Percentiles rank a stretch among this genome's conserved stretches.
Conservation (phyloP, 305 asterid species). For the Fraxinus ornus region DNA sequence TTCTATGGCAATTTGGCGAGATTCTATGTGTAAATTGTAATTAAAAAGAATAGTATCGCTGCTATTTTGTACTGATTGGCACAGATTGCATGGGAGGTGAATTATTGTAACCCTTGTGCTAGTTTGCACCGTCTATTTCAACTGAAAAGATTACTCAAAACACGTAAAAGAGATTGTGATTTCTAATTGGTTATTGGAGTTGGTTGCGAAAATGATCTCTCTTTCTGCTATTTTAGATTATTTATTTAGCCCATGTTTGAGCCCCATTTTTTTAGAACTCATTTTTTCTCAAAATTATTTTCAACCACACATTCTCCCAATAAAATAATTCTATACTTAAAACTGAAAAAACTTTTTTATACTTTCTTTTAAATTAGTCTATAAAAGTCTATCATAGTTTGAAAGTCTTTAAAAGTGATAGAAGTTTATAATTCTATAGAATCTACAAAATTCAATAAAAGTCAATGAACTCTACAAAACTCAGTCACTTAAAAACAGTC, state of each 20-base stretch:
- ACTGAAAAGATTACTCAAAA: background rate
- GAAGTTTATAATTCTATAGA: background rate
- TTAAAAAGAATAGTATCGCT: background rate
- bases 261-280: background rate
- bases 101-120: background rate
- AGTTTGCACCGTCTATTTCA: background rate
- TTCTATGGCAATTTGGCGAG: background rate
- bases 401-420: background rate
- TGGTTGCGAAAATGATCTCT: background rate
- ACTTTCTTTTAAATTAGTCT: background rate
- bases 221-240: background rate
- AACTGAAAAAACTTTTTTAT: background rate
- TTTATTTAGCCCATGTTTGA: background rate
- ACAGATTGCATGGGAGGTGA: background rate
- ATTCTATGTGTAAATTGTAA: background rate
- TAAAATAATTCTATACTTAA: background rate
- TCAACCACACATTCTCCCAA: background rate
- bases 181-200: background rate
- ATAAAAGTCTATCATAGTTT: background rate
- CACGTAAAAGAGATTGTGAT: background rate
- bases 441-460: background rate
- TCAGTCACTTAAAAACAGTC: background rate
- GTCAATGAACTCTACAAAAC: background rate
- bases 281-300: background rate
- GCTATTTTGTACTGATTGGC: background rate